Percentiles rank a stretch among this genome's conserved stretches.
Evolutionary conservation across 148 eudicot genomes (phyloP).

Genomic region (Diospyros kaki): DNA sequence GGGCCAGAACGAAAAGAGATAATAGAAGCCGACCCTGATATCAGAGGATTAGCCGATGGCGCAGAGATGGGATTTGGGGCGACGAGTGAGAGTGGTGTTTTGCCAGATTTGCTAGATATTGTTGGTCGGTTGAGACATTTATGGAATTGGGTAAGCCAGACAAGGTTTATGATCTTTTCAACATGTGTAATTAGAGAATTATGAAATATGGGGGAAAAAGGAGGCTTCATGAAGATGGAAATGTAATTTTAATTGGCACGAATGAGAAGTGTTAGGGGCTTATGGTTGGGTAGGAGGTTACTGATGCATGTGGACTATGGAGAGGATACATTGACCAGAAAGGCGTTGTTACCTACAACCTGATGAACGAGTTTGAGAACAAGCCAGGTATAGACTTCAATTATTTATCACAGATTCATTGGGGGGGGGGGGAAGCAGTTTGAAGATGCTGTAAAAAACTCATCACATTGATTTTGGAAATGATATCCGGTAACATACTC

Average conservation of each 20-base stretch:
- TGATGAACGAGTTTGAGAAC: slow-evolving; percentile 92
- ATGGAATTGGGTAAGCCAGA: slow-evolving; percentile 61
- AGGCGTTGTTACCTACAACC: slow-evolving; percentile 81
- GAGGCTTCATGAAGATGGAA: slow-evolving; percentile 81
- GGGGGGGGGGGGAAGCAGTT: slow-evolving; percentile 89
- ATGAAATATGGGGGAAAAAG: slow-evolving; percentile 89
- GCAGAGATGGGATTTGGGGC: slow-evolving; percentile 94
- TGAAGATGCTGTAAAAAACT: slow-evolving; percentile 78
- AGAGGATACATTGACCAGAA: slow-evolving; percentile 81
- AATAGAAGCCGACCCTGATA: slow-evolving; percentile 78
- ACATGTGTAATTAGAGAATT: slow-evolving; percentile 16
- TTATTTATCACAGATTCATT: slow-evolving; percentile 59
- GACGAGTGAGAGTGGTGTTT: slow-evolving; percentile 90
- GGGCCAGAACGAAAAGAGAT: slow-evolving; percentile 77
- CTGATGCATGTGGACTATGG: slow-evolving; percentile 78
- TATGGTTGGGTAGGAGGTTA: slow-evolving; percentile 52
- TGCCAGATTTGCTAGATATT: slow-evolving; percentile 80
- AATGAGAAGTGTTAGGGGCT: slow-evolving; percentile 61
- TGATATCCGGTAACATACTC: slow-evolving; percentile 82
- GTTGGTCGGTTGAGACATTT: slow-evolving; percentile 80
- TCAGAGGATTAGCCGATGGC: slow-evolving; percentile 72
- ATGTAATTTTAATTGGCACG: slow-evolving; percentile 65
- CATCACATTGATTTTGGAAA: slow-evolving; percentile 82
- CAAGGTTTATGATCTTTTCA: slow-evolving; percentile 67
- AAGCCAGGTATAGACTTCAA: slow-evolving; percentile 64